These are phyloP conservation scores for Punica granatum DNA, from an alignment of 345 rosid species.

Conservation along the genomic window DNA sequence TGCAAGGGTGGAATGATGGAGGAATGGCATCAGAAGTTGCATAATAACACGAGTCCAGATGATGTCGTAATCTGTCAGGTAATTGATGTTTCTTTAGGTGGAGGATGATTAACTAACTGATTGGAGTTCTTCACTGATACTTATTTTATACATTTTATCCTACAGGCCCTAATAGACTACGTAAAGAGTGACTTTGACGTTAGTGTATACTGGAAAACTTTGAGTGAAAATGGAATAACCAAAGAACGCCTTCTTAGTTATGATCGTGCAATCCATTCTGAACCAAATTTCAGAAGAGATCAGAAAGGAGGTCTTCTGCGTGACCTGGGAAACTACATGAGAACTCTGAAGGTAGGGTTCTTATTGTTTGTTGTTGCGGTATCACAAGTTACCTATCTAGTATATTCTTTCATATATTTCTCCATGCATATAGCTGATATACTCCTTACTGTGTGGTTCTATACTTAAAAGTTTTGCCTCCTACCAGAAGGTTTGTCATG, in stretches of 20 bases:
- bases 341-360: slow-evolving; percentile 80
- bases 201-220: slow-evolving; percentile 88
- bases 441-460: not conserved
- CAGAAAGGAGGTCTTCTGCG: slow-evolving; percentile 80
- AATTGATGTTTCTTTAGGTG: slow-evolving; percentile 12
- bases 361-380: slow-evolving; percentile 11
- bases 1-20: slow-evolving; percentile 99
- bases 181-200: slow-evolving; percentile 69
- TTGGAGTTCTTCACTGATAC: not conserved
- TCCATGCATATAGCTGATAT: not conserved
- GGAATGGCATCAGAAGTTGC: slow-evolving; percentile 99
- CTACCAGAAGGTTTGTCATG: not conserved
- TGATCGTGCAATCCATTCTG: slow-evolving; percentile 90
- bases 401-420: not conserved
- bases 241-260: slow-evolving; percentile 91
- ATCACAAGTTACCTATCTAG: not conserved
- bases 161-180: slow-evolving; percentile 86
- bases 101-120: not conserved
- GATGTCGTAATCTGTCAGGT: slow-evolving; percentile 99
- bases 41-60: slow-evolving; percentile 98
- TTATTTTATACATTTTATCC: slow-evolving; percentile 5
- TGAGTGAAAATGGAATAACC: slow-evolving; percentile 88
- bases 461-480: not conserved
- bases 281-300: slow-evolving; percentile 73
- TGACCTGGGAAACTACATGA: slow-evolving; percentile 92